A percentile compares a stretch with the other conserved stretches of the same genome.
Evolutionary conservation across 306 rosid genomes (phyloP).

Genomic region (Trifolium repens): DNA sequence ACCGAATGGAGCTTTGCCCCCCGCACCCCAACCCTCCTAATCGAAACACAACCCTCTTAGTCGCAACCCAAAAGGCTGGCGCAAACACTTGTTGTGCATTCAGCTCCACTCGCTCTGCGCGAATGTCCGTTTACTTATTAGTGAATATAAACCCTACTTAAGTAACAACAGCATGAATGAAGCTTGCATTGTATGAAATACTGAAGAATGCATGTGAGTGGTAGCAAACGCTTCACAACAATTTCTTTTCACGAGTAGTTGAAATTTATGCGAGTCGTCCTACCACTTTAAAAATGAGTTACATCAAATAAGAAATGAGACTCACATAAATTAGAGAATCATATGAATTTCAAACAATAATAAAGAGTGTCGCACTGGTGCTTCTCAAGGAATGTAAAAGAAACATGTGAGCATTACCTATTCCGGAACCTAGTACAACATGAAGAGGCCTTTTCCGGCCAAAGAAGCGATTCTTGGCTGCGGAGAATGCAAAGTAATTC

Average conservation of each 20-base stretch:
- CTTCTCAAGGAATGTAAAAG: background rate
- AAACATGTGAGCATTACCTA: constrained; percentile 44
- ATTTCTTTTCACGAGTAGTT: background rate
- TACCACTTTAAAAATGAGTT: background rate
- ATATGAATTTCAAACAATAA: background rate
- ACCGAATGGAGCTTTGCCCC: no score
- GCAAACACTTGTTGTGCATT: background rate
- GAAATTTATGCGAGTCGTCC: background rate
- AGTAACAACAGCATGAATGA: background rate
- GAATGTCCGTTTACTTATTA: no score
- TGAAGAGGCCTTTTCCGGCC: constrained; percentile 65
- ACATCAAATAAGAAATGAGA: background rate
- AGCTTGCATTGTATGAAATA: constrained; percentile 17
- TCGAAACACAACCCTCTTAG: no score
- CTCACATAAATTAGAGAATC: background rate
- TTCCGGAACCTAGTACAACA: constrained; percentile 60
- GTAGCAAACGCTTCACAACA: background rate
- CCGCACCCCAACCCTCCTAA: background rate
- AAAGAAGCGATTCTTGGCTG: constrained; percentile 54
- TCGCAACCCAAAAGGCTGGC: background rate
- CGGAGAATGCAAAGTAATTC: constrained; percentile 44
- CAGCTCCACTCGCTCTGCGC: background rate
- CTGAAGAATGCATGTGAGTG: background rate
- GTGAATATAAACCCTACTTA: background rate
- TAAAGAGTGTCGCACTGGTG: background rate